phyloP scores from a whole-genome alignment of 2,329 filamentous ascomycete species.

The Hortaea werneckii region DNA sequence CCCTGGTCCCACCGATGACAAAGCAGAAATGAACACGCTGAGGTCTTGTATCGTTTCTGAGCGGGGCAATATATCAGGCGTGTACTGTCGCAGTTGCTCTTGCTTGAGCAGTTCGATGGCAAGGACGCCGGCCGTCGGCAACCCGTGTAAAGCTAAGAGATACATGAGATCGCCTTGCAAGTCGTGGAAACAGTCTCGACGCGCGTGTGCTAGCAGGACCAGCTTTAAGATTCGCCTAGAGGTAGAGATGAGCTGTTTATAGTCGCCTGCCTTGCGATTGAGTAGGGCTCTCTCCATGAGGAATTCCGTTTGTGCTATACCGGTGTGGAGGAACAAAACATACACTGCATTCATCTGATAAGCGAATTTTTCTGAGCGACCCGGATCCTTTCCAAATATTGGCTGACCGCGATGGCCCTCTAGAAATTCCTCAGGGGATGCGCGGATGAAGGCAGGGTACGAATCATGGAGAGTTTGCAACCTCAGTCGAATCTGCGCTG shows the following conservation, averaged over 20 bases:
- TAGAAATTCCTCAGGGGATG: constrained; percentile 20
- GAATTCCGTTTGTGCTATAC: constrained; percentile 48
- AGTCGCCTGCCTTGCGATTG: constrained; percentile 29
- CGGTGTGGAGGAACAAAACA: constrained; percentile 26
- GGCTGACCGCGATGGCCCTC: constrained; percentile 8
- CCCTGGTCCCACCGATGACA: constrained; percentile 29
- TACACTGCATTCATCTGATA: constrained; percentile 34
- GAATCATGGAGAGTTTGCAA: constrained; percentile 30
- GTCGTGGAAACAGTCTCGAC: constrained; percentile 31
- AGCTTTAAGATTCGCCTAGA: constrained; percentile 29
- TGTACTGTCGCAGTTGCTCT: constrained; percentile 25
- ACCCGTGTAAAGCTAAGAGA: constrained; percentile 29
- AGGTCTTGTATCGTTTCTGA: constrained; percentile 37
- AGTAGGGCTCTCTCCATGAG: constrained; percentile 49
- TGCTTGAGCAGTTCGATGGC: constrained; percentile 36
- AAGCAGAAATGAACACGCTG: constrained; percentile 34
- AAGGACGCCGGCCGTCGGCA: constrained; percentile 33
- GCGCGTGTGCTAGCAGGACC: constrained; percentile 28
- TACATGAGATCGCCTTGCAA: constrained; percentile 34
- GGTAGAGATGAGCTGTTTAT: constrained; percentile 28
- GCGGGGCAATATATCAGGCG: constrained; percentile 27
- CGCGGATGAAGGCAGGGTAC: constrained; percentile 21
- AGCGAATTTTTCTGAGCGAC: constrained; percentile 8
- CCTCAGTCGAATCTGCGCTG: constrained; percentile 29
- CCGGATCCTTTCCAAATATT: constrained; percentile 1